These are phyloP conservation scores for Exserohilum rostratum DNA, from an alignment of 2,329 filamentous ascomycete genomes.

Conservation along the genomic window DNA sequence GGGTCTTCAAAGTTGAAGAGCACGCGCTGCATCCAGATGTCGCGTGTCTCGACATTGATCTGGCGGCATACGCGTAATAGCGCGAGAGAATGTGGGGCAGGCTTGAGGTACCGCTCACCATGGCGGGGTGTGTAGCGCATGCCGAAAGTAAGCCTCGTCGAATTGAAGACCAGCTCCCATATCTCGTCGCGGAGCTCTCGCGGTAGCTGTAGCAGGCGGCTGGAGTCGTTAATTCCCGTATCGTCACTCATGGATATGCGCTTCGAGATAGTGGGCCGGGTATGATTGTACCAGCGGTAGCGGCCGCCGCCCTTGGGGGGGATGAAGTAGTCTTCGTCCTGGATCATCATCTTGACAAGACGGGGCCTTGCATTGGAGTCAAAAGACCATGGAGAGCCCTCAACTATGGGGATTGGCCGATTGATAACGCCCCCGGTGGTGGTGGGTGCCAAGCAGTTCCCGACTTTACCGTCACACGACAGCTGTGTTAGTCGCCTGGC, in stretches of 20 bases:
- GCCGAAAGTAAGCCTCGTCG: conserved; percentile 21
- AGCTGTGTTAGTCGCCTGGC: conserved; percentile 10
- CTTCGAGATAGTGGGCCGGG: conserved; percentile 2
- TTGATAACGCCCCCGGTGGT: conserved; percentile 13
- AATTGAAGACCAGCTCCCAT: conserved; percentile 18
- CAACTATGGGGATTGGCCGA: conserved; percentile 13
- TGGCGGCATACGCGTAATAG: conserved; percentile 19
- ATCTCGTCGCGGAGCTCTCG: conserved; percentile 22
- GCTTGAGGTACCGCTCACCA: conserved; percentile 18
- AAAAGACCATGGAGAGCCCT: conserved; percentile 5
- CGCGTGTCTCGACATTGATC: conserved; percentile 18
- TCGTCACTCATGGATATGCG: conserved; percentile 8
- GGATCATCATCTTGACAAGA: conserved; percentile 17
- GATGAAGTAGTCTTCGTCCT: conserved; percentile 17
- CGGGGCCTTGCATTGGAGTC: conserved; percentile 7
- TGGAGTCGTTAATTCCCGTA: conserved; percentile 7
- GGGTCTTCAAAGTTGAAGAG: conserved; percentile 21
- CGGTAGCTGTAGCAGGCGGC: conserved; percentile 15
- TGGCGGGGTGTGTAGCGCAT: conserved; percentile 19
- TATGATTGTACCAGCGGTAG: conserved; percentile 14
- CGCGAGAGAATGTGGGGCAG: conserved; percentile 20
- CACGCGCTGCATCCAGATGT: conserved; percentile 20
- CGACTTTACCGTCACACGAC: conserved; percentile 16
- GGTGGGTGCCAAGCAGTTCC: conserved; percentile 10
- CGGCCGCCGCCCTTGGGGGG: conserved; percentile 8